Evolutionary conservation across 768 basidiomycete species (phyloP).

Genomic region (Chalciporus sphaerocephalus): DNA sequence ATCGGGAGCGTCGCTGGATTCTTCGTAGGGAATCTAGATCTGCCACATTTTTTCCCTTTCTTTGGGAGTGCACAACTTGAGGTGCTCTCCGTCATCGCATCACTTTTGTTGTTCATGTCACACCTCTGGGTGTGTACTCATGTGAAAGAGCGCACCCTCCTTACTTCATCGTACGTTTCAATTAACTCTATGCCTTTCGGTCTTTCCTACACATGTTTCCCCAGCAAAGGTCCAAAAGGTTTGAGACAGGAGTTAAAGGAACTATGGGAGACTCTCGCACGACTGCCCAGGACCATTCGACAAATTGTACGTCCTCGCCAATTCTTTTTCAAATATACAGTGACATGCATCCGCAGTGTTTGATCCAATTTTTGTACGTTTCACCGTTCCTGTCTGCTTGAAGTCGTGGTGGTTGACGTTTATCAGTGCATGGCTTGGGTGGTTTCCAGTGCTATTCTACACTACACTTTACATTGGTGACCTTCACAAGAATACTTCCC

Average conservation of each 20-base stretch:
- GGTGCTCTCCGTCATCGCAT: slow-evolving; percentile 73
- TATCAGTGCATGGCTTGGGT: slow-evolving; percentile 73
- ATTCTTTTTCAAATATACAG: slow-evolving; percentile 1
- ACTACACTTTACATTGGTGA: slow-evolving; percentile 86
- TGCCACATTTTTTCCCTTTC: slow-evolving; percentile 65
- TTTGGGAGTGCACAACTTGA: slow-evolving; percentile 78
- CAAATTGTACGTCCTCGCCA: slow-evolving; percentile 60
- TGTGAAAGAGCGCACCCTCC: slow-evolving; percentile 73
- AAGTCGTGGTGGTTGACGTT: slow-evolving; percentile 2
- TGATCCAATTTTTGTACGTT: slow-evolving; percentile 77
- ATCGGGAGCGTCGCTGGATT: slow-evolving; percentile 84
- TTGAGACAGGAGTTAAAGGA: slow-evolving; percentile 48
- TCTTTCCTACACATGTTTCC: slow-evolving; percentile 3
- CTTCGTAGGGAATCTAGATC: slow-evolving; percentile 79
- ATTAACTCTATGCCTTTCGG: background rate
- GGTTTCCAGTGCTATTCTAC: slow-evolving; percentile 93
- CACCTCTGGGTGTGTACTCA: slow-evolving; percentile 58
- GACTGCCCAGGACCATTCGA: slow-evolving; percentile 68
- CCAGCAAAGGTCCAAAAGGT: slow-evolving; percentile 23
- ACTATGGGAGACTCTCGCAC: slow-evolving; percentile 67
- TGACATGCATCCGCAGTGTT: slow-evolving; percentile 44
- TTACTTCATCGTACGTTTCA: slow-evolving; percentile 35
- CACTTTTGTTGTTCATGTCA: slow-evolving; percentile 57
- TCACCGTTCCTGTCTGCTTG: background rate
- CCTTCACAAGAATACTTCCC: slow-evolving; percentile 58